Evolutionary conservation across 805 yeast genomes (phyloP).

Genomic region (Candida palmyrensis): DNA sequence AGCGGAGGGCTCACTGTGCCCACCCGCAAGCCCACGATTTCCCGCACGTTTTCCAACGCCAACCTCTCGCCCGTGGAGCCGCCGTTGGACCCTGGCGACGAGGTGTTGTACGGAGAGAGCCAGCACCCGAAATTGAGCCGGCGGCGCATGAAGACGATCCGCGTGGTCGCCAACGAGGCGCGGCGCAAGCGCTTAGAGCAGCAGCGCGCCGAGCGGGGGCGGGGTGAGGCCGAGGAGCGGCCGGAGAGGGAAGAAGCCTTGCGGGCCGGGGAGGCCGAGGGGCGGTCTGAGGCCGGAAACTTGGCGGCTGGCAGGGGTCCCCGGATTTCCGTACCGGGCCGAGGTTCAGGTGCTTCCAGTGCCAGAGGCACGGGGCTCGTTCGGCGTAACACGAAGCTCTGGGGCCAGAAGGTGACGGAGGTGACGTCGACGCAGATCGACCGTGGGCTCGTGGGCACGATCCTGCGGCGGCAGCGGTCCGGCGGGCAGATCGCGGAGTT

Average conservation of each 20-base stretch:
- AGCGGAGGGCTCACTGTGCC: constrained; percentile 13
- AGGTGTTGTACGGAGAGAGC: constrained; percentile 29
- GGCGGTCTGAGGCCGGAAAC: neutral
- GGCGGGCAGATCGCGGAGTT: constrained; percentile 73
- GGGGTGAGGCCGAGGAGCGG: constrained; percentile 2
- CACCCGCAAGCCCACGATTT: constrained; percentile 27
- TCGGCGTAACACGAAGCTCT: constrained; percentile 84
- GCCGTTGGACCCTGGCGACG: constrained; percentile 23
- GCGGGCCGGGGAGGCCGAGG: neutral
- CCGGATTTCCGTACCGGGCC: neutral
- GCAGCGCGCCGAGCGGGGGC: constrained; percentile 7
- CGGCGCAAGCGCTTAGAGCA: constrained; percentile 29
- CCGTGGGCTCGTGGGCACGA: constrained; percentile 59
- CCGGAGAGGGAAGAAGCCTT: constrained; percentile 3
- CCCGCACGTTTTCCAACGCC: constrained; percentile 41
- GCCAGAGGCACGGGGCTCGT: constrained; percentile 36
- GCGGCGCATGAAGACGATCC: constrained; percentile 80
- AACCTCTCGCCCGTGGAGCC: constrained; percentile 31
- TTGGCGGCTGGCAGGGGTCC: too few relatives aligned
- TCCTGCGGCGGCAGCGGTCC: constrained; percentile 55
- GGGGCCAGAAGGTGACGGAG: constrained; percentile 95
- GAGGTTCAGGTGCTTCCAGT: neutral
- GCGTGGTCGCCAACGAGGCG: constrained; percentile 93
- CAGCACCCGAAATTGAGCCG: constrained; percentile 36
- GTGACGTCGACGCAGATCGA: constrained; percentile 69